These are phyloP conservation scores for Ophiostoma sp. DNA, from an alignment of 2,329 filamentous ascomycete species.

Conservation along the genomic window DNA sequence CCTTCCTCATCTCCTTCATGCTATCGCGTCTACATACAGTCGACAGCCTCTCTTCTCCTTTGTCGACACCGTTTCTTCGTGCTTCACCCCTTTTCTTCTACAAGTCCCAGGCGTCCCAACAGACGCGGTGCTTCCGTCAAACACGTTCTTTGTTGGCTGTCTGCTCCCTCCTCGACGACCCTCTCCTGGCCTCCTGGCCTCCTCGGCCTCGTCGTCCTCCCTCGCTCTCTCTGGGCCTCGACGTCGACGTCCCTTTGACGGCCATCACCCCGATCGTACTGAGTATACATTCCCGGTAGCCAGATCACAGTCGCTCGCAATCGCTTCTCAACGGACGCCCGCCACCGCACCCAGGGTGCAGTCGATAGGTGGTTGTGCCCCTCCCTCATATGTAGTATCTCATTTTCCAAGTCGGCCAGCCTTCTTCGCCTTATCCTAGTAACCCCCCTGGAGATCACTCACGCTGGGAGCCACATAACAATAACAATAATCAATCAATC, in stretches of 20 bases:
- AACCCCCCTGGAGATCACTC: conserved; percentile 6
- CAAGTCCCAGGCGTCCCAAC: background rate
- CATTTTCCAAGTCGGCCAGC: background rate
- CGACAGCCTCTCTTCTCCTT: background rate
- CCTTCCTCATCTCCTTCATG: background rate
- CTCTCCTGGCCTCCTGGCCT: background rate
- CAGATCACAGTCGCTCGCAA: background rate
- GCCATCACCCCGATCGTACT: background rate
- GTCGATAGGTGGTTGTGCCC: background rate
- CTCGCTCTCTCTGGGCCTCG: background rate
- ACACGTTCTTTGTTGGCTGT: background rate
- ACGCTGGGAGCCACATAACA: background rate
- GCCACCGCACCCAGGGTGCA: background rate
- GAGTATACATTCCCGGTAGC: background rate
- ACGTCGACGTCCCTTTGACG: background rate
- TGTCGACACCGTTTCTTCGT: background rate
- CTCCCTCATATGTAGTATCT: background rate
- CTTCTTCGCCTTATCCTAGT: conserved; percentile 5
- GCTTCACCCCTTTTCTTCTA: background rate
- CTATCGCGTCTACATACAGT: background rate
- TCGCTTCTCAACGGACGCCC: background rate
- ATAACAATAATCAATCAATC: background rate
- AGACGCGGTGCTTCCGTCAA: background rate
- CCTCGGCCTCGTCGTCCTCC: background rate
- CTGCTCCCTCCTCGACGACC: background rate